These are phyloP conservation scores for Botrytis squamosa DNA, from an alignment of 2,329 filamentous ascomycete genomes.

Conservation along the genomic window DNA sequence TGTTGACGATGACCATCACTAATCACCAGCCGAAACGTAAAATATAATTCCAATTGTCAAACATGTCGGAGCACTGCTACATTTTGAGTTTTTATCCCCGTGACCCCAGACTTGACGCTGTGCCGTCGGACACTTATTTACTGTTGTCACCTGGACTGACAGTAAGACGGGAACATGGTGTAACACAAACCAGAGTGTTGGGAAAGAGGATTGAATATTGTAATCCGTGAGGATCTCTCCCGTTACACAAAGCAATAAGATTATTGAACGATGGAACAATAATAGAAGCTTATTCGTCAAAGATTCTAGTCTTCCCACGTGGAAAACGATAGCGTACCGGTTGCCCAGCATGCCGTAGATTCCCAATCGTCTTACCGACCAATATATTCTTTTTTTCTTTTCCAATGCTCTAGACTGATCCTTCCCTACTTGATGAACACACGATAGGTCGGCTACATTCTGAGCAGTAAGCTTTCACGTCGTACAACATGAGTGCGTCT, in stretches of 20 bases:
- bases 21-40: neutral
- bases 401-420: neutral
- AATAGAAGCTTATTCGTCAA: neutral
- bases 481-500: neutral
- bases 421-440: neutral
- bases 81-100: neutral
- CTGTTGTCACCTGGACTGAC: neutral
- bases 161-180: neutral
- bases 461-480: neutral
- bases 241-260: neutral
- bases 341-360: neutral
- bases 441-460: neutral
- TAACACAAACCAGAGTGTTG: constrained; percentile 3
- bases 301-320: neutral
- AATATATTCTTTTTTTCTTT: neutral
- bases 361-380: neutral
- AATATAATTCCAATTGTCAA: neutral
- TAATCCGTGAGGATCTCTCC: neutral
- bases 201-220: neutral
- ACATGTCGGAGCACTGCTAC: neutral
- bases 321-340: constrained; percentile 9
- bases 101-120: neutral
- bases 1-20: neutral
- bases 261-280: constrained; percentile 4
- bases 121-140: neutral